Conservation (phyloP, 2,329 filamentous ascomycete genomes). For the Verruconis gallopava region DNA sequence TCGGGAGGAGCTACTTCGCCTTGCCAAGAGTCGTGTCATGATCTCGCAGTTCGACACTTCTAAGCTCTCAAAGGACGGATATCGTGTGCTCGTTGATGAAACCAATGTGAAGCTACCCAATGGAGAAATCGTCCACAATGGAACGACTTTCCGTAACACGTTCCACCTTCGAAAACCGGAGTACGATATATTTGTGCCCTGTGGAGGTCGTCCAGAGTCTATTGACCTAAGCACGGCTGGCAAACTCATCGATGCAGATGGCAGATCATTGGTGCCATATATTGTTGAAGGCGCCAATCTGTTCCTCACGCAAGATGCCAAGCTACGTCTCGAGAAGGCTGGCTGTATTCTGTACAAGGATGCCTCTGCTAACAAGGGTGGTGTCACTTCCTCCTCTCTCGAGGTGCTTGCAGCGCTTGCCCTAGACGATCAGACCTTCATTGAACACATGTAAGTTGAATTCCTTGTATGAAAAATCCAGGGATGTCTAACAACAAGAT, state of each 20-base stretch:
- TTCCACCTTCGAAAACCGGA: conserved; percentile 68
- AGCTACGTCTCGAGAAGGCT: conserved; percentile 87
- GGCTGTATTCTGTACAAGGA: conserved; percentile 95
- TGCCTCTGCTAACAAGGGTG: conserved; percentile 95
- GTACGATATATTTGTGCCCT: conserved; percentile 88
- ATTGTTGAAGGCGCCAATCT: conserved; percentile 97
- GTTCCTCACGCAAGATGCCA: conserved; percentile 97
- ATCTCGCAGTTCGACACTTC: conserved; percentile 73
- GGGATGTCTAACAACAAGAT: too few relatives aligned
- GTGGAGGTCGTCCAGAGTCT: conserved; percentile 89
- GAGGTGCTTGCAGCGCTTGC: conserved; percentile 90
- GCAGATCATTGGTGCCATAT: conserved; percentile 79
- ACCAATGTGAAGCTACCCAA: conserved; percentile 74
- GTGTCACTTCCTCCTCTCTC: conserved; percentile 91
- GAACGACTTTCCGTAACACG: conserved; percentile 91
- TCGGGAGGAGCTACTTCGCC: conserved; percentile 64
- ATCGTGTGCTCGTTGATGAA: conserved; percentile 86
- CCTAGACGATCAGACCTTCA: conserved; percentile 81
- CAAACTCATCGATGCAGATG: conserved; percentile 72
- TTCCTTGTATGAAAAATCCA: too few relatives aligned
- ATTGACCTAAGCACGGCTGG: conserved; percentile 82
- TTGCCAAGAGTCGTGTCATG: conserved; percentile 81
- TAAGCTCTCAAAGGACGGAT: conserved; percentile 79
- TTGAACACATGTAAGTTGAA: conserved; percentile 92
- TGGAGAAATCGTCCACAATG: conserved; percentile 80